These are phyloP conservation scores for Mycena polygramma DNA, from an alignment of 768 basidiomycete genomes.

Conservation along the genomic window DNA sequence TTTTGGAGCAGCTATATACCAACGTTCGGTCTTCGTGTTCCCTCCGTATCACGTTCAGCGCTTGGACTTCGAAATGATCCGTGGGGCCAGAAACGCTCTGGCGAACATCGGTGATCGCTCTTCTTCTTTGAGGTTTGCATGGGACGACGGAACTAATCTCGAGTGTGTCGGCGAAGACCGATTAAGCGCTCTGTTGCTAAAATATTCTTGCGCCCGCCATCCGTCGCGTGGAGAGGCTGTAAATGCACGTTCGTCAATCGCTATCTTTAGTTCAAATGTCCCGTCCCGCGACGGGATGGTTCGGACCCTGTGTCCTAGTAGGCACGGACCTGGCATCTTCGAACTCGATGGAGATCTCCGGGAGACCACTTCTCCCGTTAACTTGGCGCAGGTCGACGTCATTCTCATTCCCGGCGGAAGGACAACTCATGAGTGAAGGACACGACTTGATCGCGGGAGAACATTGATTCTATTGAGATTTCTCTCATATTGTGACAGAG, in stretches of 20 bases:
- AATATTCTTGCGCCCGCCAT: background rate
- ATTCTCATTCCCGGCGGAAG: too few relatives aligned
- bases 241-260: background rate
- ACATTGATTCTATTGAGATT: background rate
- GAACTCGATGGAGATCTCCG: background rate
- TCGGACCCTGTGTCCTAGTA: background rate
- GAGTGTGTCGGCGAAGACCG: background rate
- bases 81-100: too few relatives aligned
- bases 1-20: too few relatives aligned
- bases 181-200: background rate
- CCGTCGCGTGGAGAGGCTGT: background rate
- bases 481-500: background rate
- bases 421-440: background rate
- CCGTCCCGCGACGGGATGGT: too few relatives aligned
- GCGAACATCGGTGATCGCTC: too few relatives aligned
- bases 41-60: too few relatives aligned
- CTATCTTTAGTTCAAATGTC: background rate
- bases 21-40: too few relatives aligned
- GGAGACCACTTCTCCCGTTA: too few relatives aligned
- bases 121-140: too few relatives aligned
- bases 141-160: background rate
- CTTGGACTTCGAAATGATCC: too few relatives aligned
- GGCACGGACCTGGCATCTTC: slow-evolving; percentile 3
- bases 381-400: too few relatives aligned
- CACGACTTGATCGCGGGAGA: slow-evolving; percentile 5